Conservation (phyloP, 2,329 filamentous ascomycete genomes). For the Mycosphaerelloides madeirae region DNA sequence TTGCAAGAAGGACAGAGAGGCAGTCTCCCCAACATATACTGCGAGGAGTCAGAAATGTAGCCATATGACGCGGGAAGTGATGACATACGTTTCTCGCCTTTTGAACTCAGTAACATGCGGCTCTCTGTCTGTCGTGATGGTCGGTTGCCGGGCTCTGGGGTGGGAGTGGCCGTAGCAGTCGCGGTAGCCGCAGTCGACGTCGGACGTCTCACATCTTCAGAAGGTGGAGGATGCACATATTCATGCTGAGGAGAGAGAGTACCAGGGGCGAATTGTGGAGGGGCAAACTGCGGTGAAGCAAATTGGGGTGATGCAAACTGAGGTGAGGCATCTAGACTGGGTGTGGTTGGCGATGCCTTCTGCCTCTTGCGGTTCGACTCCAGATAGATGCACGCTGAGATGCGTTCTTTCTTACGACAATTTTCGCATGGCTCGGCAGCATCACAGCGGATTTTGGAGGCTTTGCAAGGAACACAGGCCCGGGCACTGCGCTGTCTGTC, state of each 20-base stretch:
- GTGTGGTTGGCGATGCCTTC: constrained; percentile 18
- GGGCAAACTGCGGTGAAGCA: not conserved
- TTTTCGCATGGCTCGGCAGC: constrained; percentile 19
- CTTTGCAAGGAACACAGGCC: constrained; percentile 22
- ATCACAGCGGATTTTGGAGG: constrained; percentile 22
- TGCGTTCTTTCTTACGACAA: constrained; percentile 18
- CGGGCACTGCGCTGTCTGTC: constrained; percentile 16
- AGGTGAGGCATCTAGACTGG: constrained; percentile 16
- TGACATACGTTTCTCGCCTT: constrained; percentile 48
- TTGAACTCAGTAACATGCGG: constrained; percentile 49
- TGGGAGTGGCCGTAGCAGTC: constrained; percentile 12
- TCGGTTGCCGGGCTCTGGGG: constrained; percentile 15
- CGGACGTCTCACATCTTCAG: not conserved
- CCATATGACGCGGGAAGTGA: not conserved
- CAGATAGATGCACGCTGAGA: constrained; percentile 16
- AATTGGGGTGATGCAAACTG: constrained; percentile 9
- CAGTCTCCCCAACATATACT: constrained; percentile 51
- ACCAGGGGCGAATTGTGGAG: not conserved
- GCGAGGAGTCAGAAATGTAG: not conserved
- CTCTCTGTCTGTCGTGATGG: constrained; percentile 17
- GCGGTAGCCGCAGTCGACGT: constrained; percentile 4
- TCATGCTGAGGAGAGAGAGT: not conserved
- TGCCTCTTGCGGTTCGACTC: constrained; percentile 20
- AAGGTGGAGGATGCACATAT: too few species aligned
- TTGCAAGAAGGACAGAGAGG: constrained; percentile 54